These are phyloP conservation scores for Colletotrichum somersetense DNA, from an alignment of 2,329 filamentous ascomycete species.

Conservation along the genomic window DNA sequence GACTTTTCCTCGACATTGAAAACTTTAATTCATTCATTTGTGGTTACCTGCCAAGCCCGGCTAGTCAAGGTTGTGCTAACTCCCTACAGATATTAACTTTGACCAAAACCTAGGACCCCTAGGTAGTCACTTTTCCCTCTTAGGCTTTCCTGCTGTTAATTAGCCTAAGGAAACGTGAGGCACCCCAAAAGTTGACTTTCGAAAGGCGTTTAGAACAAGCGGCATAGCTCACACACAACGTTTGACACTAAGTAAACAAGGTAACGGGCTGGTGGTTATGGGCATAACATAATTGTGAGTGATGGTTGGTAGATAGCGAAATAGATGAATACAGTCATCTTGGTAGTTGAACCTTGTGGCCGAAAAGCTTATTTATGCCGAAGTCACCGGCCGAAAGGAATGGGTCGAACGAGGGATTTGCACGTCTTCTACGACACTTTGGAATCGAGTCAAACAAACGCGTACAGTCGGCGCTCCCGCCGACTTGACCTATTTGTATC, in stretches of 20 bases:
- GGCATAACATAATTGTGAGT: not conserved
- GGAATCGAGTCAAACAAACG: not conserved
- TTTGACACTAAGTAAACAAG: not conserved
- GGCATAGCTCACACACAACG: no score
- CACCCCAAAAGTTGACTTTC: not conserved
- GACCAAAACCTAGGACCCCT: no score
- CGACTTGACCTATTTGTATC: not conserved
- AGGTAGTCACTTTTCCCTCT: not conserved
- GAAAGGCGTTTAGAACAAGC: not conserved
- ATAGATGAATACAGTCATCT: not conserved
- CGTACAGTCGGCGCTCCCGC: not conserved
- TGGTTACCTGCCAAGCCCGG: not conserved
- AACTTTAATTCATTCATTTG: not conserved
- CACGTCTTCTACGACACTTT: conserved; percentile 27
- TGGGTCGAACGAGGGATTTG: conserved; percentile 7
- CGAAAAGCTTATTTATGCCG: not conserved
- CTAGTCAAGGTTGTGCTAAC: no score
- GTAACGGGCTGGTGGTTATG: not conserved
- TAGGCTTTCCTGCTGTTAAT: not conserved
- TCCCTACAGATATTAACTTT: no score
- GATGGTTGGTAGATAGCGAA: not conserved
- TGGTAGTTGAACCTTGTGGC: no score
- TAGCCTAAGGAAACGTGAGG: not conserved
- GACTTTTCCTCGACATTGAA: not conserved
- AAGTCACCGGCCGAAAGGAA: not conserved